These are phyloP conservation scores for Celoporthe dispersa DNA, from an alignment of 2,329 filamentous ascomycete species.

Conservation along the genomic window DNA sequence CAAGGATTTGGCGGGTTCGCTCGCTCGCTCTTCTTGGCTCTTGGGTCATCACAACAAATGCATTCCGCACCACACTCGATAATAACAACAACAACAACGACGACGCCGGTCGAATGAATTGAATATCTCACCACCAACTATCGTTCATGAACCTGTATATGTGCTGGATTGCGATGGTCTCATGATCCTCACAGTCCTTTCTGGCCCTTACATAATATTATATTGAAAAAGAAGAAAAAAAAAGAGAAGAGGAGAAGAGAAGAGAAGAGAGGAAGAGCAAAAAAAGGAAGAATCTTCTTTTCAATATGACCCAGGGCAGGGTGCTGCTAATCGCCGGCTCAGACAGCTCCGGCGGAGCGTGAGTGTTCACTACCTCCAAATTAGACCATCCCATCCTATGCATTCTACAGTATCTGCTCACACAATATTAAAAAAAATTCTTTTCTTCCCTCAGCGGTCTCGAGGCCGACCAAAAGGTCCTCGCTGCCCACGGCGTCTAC, in stretches of 20 bases:
- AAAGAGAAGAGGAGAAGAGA: no score
- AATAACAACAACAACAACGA: not conserved
- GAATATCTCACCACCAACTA: not conserved
- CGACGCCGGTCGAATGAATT: not conserved
- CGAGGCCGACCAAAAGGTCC: constrained; percentile 94
- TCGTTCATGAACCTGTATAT: not conserved
- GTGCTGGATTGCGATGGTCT: not conserved
- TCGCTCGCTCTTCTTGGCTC: not conserved
- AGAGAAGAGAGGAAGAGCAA: no score
- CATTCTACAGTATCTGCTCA: constrained; percentile 3
- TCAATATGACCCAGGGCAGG: constrained; percentile 48
- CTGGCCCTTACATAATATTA: no score
- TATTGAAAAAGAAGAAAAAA: no score
- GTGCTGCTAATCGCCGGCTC: constrained; percentile 87
- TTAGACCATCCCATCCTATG: constrained; percentile 16
- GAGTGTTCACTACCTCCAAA: constrained; percentile 40
- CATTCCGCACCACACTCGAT: constrained; percentile 8
- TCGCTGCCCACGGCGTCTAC: constrained; percentile 90
- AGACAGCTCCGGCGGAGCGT: constrained; percentile 89
- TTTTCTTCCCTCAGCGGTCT: constrained; percentile 70
- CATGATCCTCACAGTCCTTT: no score
- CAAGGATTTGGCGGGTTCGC: not conserved
- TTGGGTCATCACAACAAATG: constrained; percentile 2
- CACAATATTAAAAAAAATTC: no score
- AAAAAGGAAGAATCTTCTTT: no score